phyloP scores from a whole-genome alignment of 176 grass and related monocot species.

The Saccharum spontaneum region DNA sequence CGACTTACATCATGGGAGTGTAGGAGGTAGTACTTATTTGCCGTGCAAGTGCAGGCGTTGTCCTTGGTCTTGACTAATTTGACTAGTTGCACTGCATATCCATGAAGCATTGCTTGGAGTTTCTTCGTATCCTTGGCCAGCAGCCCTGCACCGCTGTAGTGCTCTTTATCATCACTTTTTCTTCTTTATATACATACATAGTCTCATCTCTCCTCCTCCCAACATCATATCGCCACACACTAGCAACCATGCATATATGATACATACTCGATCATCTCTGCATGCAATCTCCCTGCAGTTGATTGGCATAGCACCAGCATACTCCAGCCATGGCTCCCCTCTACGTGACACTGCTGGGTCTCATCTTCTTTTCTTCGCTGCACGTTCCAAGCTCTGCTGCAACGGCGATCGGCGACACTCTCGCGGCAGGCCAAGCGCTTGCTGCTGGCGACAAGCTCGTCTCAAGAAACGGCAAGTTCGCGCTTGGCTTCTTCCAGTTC shows the following conservation, averaged over 20 bases:
- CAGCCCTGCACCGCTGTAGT: too few relatives aligned
- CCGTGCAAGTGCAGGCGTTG: too few relatives aligned
- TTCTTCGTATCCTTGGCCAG: too few relatives aligned
- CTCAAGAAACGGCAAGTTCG: slow-evolving; percentile 37
- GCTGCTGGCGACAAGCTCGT: not conserved
- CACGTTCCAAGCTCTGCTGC: not conserved
- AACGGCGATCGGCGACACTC: not conserved
- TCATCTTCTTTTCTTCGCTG: not conserved
- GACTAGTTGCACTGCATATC: too few relatives aligned
- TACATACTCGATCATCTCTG: not conserved
- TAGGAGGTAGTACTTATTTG: too few relatives aligned
- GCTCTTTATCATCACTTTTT: too few relatives aligned
- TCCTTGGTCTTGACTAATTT: too few relatives aligned
- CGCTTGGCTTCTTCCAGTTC: slow-evolving; percentile 51
- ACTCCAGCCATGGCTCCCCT: not conserved
- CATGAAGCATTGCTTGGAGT: too few relatives aligned
- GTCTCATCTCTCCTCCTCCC: too few relatives aligned
- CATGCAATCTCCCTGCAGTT: not conserved
- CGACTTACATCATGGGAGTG: too few relatives aligned
- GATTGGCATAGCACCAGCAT: not conserved
- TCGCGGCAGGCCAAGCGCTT: not conserved
- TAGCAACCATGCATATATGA: not conserved
- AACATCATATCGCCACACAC: too few relatives aligned
- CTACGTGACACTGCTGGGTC: not conserved
- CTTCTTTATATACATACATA: too few relatives aligned